Conservation (phyloP, 495 filamentous ascomycete species). For the Penicillium soppii region DNA sequence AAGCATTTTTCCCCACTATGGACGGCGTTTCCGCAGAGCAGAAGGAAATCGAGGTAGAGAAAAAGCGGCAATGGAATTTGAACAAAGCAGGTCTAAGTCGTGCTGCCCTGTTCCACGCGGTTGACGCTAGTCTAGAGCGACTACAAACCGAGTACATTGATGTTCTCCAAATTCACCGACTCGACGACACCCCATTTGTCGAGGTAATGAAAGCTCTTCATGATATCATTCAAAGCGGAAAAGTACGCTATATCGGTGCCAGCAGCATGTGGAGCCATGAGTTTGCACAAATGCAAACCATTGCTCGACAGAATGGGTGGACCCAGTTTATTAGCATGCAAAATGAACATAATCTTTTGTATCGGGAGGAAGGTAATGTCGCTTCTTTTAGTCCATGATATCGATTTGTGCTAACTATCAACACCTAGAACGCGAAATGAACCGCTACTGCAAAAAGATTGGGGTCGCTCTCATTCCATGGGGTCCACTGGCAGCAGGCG, state of each 20-base stretch:
- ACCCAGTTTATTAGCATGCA: slow-evolving; percentile 70
- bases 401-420: too few species aligned
- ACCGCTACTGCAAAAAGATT: slow-evolving; percentile 17
- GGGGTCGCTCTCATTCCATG: slow-evolving; percentile 18
- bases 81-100: slow-evolving; percentile 59
- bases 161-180: slow-evolving; percentile 63
- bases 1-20: too few species aligned
- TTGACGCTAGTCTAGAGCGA: slow-evolving; percentile 56
- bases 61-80: too few species aligned
- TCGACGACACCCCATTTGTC: slow-evolving; percentile 54
- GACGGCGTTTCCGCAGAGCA: too few species aligned
- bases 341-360: slow-evolving; percentile 64
- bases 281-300: slow-evolving; percentile 24
- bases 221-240: slow-evolving; percentile 63
- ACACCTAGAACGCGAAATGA: slow-evolving; percentile 73
- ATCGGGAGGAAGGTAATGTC: slow-evolving; percentile 71
- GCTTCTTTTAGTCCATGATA: too few species aligned
- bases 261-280: slow-evolving; percentile 19
- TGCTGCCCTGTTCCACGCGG: slow-evolving; percentile 57
- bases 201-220: slow-evolving; percentile 76
- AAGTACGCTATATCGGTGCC: slow-evolving; percentile 69
- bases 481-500: slow-evolving; percentile 50
- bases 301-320: slow-evolving; percentile 55
- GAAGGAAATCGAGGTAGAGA: too few species aligned
- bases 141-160: slow-evolving; percentile 64